phyloP scores from a whole-genome alignment of 345 rosid species.

The Lepidium africanum region DNA sequence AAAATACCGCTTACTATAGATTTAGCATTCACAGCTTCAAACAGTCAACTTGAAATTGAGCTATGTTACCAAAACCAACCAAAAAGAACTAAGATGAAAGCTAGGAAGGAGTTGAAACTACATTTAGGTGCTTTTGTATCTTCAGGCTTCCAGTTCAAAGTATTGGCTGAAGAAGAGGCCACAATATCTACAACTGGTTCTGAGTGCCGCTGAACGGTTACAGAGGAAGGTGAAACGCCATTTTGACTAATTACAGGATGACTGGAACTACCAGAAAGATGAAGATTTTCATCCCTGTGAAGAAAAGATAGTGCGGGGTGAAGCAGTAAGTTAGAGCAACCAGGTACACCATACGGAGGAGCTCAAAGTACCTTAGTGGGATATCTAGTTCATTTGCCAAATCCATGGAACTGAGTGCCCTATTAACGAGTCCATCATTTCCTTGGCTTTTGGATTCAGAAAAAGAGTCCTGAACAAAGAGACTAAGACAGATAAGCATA shows the following conservation, averaged over 20 bases:
- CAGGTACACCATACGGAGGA: not conserved
- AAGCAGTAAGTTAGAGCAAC: conserved; percentile 7
- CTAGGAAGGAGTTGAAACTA: conserved; percentile 32
- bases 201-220: conserved; percentile 24
- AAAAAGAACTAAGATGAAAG: conserved; percentile 9
- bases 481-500: not conserved
- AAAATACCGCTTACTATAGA: not conserved
- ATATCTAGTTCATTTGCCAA: conserved; percentile 28
- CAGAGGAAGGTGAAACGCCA: conserved; percentile 28
- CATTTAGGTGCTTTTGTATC: conserved; percentile 66
- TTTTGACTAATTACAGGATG: conserved; percentile 32
- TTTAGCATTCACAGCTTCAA: conserved; percentile 3
- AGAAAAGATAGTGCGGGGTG: conserved; percentile 11
- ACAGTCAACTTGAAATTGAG: not conserved
- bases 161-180: conserved; percentile 34
- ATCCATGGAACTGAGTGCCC: conserved; percentile 31
- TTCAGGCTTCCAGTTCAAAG: conserved; percentile 51
- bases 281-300: conserved; percentile 43
- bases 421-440: conserved; percentile 48
- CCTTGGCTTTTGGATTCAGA: conserved; percentile 50
- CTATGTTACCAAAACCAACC: not conserved
- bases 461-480: conserved; percentile 39
- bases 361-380: conserved; percentile 41
- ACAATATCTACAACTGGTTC: conserved; percentile 23
- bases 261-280: conserved; percentile 32